A percentile compares a stretch with the other conserved stretches of the same genome.
Evolutionary conservation across 2,329 filamentous ascomycete genomes (phyloP).

Genomic region (Penicillium sp.): DNA sequence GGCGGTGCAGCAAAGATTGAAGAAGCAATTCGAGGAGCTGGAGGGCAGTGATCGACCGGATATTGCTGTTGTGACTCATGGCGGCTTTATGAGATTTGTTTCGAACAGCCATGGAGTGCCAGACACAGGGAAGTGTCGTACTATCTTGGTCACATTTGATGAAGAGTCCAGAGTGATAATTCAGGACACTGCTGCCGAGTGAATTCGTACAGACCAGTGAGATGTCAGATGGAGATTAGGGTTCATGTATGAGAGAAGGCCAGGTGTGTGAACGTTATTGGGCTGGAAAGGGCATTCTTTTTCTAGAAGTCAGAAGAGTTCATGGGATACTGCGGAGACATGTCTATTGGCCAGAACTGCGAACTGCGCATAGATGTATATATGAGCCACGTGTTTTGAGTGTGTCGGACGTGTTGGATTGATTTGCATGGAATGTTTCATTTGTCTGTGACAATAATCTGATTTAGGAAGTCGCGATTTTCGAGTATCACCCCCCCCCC

Average conservation of each 20-base stretch:
- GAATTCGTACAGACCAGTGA: neutral
- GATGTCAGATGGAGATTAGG: neutral
- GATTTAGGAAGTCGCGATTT: too few species aligned
- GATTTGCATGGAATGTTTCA: too few species aligned
- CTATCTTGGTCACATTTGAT: slow-evolving; percentile 6
- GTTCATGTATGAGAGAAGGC: neutral
- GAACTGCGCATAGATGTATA: too few species aligned
- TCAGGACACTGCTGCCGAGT: neutral
- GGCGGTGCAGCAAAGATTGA: neutral
- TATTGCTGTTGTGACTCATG: slow-evolving; percentile 18
- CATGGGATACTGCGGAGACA: too few species aligned
- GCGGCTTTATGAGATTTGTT: slow-evolving; percentile 9
- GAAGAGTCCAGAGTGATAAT: neutral
- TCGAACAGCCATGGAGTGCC: neutral
- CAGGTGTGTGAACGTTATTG: too few species aligned
- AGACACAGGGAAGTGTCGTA: slow-evolving; percentile 1
- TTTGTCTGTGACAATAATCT: too few species aligned
- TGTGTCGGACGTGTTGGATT: too few species aligned
- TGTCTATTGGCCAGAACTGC: too few species aligned
- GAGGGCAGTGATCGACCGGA: slow-evolving; percentile 2
- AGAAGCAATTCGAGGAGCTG: slow-evolving; percentile 3
- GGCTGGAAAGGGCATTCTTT: too few species aligned
- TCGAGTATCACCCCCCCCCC: too few species aligned
- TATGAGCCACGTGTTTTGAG: too few species aligned
- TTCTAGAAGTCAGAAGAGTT: too few species aligned